Conservation (phyloP, 2,329 filamentous ascomycete species). For the Botrytis fragariae region DNA sequence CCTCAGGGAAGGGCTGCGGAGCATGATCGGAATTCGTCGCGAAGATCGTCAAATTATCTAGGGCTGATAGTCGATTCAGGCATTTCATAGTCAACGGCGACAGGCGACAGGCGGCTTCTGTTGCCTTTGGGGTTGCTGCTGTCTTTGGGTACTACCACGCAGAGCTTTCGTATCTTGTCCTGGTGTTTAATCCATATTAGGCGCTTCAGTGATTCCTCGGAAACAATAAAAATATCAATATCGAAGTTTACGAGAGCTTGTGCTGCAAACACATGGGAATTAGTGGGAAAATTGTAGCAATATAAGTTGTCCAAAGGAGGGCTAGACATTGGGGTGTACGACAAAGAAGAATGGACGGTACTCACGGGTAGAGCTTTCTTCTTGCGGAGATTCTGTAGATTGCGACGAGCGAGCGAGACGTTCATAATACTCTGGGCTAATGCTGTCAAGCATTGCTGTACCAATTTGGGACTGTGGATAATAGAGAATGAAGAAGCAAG, state of each 20-base stretch:
- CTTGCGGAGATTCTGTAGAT: neutral
- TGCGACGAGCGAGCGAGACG: neutral
- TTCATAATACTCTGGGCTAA: neutral
- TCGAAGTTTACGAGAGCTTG: neutral
- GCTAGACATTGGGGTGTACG: neutral
- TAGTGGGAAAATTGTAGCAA: neutral
- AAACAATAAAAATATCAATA: neutral
- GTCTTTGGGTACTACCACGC: neutral
- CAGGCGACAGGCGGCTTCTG: too few species aligned
- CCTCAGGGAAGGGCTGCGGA: neutral
- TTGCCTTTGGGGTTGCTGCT: too few species aligned
- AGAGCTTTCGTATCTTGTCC: neutral
- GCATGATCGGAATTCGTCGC: neutral
- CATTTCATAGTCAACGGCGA: neutral
- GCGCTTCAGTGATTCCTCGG: too few species aligned
- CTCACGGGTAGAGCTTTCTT: neutral
- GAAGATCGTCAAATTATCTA: too few species aligned
- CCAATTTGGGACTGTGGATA: accelerated
- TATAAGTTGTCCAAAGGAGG: neutral
- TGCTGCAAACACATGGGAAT: neutral
- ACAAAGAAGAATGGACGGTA: neutral
- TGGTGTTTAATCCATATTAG: neutral
- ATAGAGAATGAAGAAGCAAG: neutral
- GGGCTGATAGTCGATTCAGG: neutral
- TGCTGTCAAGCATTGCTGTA: neutral